A percentile compares a stretch with the other conserved stretches of the same genome.
Conservation (phyloP, 169 alveolate species). For the Plasmodium ovale region DNA sequence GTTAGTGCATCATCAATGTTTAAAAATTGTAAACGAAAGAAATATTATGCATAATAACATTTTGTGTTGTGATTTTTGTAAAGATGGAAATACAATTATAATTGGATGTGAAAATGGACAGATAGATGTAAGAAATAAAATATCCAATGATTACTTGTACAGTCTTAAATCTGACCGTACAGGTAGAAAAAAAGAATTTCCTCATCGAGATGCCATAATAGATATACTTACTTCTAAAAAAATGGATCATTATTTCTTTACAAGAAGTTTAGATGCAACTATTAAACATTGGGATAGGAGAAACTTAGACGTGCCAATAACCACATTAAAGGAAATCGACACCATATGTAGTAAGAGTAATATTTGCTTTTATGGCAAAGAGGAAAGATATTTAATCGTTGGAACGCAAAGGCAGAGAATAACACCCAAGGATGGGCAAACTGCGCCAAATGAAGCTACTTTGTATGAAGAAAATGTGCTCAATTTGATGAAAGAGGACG, state of each 20-base stretch:
- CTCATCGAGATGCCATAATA: constrained; percentile 31
- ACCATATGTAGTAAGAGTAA: constrained; percentile 35
- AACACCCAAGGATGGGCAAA: neutral
- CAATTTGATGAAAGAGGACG: neutral
- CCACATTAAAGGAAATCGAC: constrained; percentile 4
- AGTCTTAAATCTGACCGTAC: constrained; percentile 11
- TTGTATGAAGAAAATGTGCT: neutral
- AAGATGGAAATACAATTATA: constrained; percentile 50
- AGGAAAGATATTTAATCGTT: neutral
- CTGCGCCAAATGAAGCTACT: neutral
- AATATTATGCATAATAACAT: constrained; percentile 44
- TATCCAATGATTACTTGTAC: constrained; percentile 49
- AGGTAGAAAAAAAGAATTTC: neutral
- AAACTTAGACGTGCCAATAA: constrained; percentile 11
- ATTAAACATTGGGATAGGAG: constrained; percentile 61
- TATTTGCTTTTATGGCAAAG: constrained; percentile 26
- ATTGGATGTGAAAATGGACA: constrained; percentile 55
- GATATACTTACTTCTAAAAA: constrained; percentile 47
- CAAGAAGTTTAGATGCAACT: constrained; percentile 47
- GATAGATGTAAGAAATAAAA: constrained; percentile 45
- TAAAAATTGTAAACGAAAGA: constrained; percentile 46
- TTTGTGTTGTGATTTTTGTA: constrained; percentile 26
- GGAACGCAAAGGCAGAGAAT: constrained; percentile 19
- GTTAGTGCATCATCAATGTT: constrained; percentile 45
- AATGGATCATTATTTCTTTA: constrained; percentile 31